Evolutionary conservation across 2,329 filamentous ascomycete species (phyloP).

Genomic region (Cordyceps pruinosa): DNA sequence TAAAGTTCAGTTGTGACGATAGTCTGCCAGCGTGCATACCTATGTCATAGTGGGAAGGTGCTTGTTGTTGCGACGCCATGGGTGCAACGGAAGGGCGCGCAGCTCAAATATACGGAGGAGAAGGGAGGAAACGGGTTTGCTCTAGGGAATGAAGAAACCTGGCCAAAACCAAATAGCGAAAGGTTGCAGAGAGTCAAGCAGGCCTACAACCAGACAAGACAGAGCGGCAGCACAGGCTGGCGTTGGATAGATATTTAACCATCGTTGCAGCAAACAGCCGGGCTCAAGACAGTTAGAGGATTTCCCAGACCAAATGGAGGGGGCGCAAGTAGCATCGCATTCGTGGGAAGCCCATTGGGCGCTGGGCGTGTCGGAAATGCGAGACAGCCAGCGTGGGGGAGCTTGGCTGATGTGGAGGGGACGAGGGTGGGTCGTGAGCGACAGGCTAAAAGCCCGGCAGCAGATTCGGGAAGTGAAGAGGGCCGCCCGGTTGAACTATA

Average conservation of each 20-base stretch:
- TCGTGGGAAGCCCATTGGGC: background rate
- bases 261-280: background rate
- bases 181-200: background rate
- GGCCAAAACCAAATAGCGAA: background rate
- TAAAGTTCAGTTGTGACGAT: background rate
- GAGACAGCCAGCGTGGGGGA: background rate
- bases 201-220: background rate
- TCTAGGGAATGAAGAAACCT: background rate
- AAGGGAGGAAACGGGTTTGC: background rate
- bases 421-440: background rate
- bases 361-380: background rate
- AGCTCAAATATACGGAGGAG: background rate
- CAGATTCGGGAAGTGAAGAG: conserved; percentile 13
- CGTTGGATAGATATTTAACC: conserved; percentile 2
- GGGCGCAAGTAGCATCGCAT: background rate
- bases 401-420: background rate
- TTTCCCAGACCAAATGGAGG: background rate
- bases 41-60: conserved; percentile 33
- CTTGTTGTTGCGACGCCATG: conserved; percentile 5
- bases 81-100: background rate
- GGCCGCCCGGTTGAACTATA: too few relatives aligned
- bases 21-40: conserved; percentile 24
- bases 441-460: conserved; percentile 14
- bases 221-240: background rate
- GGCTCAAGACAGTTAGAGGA: background rate